phyloP scores from a whole-genome alignment of 805 yeast genomes.

The Blastobotrys attinorum region DNA sequence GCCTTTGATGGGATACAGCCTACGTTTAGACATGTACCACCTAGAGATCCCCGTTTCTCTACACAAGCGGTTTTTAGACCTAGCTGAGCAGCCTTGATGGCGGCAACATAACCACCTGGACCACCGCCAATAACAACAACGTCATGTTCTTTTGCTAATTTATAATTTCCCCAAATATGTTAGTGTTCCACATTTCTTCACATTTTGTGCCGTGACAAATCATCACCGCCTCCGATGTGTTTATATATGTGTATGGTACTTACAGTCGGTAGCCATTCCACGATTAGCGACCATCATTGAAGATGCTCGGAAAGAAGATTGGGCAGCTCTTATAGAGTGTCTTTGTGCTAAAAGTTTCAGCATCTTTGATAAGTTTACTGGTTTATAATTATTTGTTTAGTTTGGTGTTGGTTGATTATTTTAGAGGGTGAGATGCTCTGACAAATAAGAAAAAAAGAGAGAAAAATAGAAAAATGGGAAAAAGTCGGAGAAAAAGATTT shows the following conservation, averaged over 20 bases:
- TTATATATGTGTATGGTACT: slow-evolving; percentile 1
- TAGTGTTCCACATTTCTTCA: background rate
- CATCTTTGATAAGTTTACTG: background rate
- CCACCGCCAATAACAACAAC: slow-evolving; percentile 97
- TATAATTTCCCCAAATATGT: too few species aligned
- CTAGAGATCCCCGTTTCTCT: slow-evolving; percentile 92
- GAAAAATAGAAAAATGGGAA: too few species aligned
- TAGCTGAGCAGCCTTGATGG: slow-evolving; percentile 96
- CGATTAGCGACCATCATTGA: slow-evolving; percentile 1
- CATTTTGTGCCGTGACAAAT: background rate
- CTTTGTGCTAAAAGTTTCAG: background rate
- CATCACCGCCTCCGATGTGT: background rate
- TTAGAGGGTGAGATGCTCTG: too few species aligned
- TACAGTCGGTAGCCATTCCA: slow-evolving; percentile 16
- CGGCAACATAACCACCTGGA: slow-evolving; percentile 99
- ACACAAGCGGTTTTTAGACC: slow-evolving; percentile 93
- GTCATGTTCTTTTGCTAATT: slow-evolving; percentile 53
- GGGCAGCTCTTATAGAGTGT: background rate
- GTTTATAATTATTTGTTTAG: too few species aligned
- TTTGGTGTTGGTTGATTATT: too few species aligned
- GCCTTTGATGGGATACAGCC: slow-evolving; percentile 99
- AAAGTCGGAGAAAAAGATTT: too few species aligned
- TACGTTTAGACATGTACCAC: slow-evolving; percentile 97
- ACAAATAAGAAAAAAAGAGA: too few species aligned
- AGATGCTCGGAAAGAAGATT: background rate